These are phyloP conservation scores for Ephemerocybe angulata DNA, from an alignment of 768 basidiomycete genomes.

Conservation along the genomic window DNA sequence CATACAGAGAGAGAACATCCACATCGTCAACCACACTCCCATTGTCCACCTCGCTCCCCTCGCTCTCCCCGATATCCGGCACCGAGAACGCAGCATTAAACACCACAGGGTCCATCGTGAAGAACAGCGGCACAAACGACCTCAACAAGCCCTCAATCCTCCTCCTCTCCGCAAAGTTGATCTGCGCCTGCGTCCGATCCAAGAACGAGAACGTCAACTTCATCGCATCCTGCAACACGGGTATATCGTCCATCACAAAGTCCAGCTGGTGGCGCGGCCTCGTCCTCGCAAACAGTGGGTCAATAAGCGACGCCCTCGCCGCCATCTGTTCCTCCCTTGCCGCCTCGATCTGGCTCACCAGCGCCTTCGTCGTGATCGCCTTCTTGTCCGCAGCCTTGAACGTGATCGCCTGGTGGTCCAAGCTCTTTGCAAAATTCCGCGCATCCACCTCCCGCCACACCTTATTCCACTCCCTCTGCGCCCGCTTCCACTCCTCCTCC, in stretches of 20 bases:
- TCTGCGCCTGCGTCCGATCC: conserved; percentile 80
- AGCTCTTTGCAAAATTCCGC: conserved; percentile 86
- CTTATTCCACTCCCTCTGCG: conserved; percentile 97
- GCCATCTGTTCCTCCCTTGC: conserved; percentile 80
- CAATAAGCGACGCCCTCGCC: conserved; percentile 60
- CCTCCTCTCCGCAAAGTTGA: conserved; percentile 67
- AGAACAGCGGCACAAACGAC: conserved; percentile 70
- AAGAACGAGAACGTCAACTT: conserved; percentile 89
- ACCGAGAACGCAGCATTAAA: conserved; percentile 69
- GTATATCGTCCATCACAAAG: conserved; percentile 68
- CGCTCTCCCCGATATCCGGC: conserved; percentile 54
- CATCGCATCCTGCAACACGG: conserved; percentile 79
- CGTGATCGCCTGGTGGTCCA: conserved; percentile 89
- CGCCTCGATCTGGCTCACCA: conserved; percentile 82
- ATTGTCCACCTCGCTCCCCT: conserved; percentile 51
- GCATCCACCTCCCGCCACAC: conserved; percentile 97
- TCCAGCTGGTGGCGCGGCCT: conserved; percentile 76
- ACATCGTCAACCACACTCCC: conserved; percentile 33
- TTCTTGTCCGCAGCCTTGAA: conserved; percentile 94
- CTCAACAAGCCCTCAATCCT: conserved; percentile 82
- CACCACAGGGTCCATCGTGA: conserved; percentile 65
- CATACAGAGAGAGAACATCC: conserved; percentile 32
- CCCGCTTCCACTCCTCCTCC: conserved; percentile 98
- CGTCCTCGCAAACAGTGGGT: conserved; percentile 56
- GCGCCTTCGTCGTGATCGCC: conserved; percentile 65